Base-by-base conservation (phyloP, 208 protist species). In the Acanthamoeba lenticulata region DNA sequence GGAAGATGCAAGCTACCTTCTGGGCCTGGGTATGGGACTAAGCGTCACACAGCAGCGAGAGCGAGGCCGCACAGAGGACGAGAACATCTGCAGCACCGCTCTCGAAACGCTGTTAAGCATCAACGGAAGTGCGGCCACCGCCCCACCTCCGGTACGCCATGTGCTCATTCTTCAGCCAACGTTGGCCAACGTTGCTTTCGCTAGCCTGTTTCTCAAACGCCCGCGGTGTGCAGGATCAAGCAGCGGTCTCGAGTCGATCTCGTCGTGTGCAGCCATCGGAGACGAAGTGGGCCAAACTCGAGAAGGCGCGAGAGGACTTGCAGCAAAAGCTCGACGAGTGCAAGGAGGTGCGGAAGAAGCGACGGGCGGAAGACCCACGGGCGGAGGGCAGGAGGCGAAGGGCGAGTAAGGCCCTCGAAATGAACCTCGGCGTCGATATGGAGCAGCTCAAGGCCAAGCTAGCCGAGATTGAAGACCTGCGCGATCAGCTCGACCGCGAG, bases 1-100 rank as follows among this genome's bases (percentile, higher is more conserved):
- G 74, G 74, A 85, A 6, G 74, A 85, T n/a, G 74, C 36, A 21
- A 85, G 74, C 74, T 85, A 85, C 29, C 74, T 85, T 34, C 74
- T 85, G 4, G 74, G 74, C 27, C 45, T 85, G 74, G 74, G 74
- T 40, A 85, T 85, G 74, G 74, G 74, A 3, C 29, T 85, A 1
- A 32, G 27, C 21, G 74, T 85, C 42, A 36, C 29, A 21, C 36
- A 85, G 24, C 74, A 85, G 36, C 74, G 42, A 11, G 19, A 42
- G 65, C 74, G 42, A 17, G 44, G 44, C 21, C 13, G 74, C 1
- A 85, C 74, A 29, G 74, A 85, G 52, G 74, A 44, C 15, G 74
- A 85, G 29, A 52, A 11, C 42, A 44, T 85, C 17, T 85, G 74
- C 74, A 40, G 32, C 27, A 85, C 21, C 74, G 74, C 74, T 40